Evolutionary conservation across 805 yeast genomes (phyloP).

Genomic region (Priceomyces melissophilus): DNA sequence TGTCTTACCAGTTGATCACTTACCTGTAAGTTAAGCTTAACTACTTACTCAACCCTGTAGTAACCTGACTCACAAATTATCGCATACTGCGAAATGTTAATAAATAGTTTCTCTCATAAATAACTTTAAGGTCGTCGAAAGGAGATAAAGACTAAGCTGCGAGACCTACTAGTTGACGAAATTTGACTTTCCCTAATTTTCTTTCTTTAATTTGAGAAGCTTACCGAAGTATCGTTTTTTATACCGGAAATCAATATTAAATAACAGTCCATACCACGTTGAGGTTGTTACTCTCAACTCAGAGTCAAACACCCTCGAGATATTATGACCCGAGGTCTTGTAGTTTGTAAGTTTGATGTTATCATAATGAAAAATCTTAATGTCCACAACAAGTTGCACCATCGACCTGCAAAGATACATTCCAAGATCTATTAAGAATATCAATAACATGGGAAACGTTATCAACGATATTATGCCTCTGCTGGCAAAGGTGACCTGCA

Average conservation of each 20-base stretch:
- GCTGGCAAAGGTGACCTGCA: neutral
- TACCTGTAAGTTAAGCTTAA: no score
- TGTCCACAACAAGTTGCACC: neutral
- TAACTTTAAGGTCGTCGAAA: no score
- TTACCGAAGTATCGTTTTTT: constrained; percentile 1
- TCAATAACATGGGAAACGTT: neutral
- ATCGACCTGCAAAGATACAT: no score
- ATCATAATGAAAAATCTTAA: neutral
- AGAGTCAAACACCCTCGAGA: neutral
- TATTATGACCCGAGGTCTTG: neutral
- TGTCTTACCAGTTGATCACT: no score
- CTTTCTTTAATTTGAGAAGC: constrained; percentile 2
- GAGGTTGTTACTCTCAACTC: constrained; percentile 1
- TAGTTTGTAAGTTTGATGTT: neutral
- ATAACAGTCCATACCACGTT: constrained; percentile 1
- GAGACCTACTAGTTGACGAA: no score
- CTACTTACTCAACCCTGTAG: no score
- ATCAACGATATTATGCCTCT: neutral
- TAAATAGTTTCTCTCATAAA: no score
- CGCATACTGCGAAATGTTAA: no score
- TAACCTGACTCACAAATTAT: no score
- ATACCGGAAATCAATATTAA: neutral
- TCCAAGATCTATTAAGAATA: neutral
- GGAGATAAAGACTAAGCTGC: no score
- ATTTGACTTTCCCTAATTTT: neutral